These are phyloP conservation scores for Clavispora vitiphila DNA, from an alignment of 805 yeast species.

Conservation along the genomic window DNA sequence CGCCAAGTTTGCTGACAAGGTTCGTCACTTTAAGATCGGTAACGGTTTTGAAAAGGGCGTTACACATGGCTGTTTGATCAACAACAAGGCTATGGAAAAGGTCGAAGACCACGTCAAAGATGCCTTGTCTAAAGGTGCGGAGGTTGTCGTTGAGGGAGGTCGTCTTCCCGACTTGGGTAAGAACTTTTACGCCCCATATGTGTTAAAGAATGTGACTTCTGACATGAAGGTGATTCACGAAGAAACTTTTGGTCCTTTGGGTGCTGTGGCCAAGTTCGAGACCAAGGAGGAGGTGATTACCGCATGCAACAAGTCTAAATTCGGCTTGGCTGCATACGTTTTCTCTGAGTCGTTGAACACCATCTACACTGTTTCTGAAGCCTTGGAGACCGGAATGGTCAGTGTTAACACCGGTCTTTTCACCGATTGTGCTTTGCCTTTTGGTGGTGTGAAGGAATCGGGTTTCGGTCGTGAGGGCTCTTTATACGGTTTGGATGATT, in stretches of 20 bases:
- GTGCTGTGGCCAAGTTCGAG: slow-evolving; percentile 52
- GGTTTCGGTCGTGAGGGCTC: slow-evolving; percentile 84
- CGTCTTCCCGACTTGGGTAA: slow-evolving; percentile 45
- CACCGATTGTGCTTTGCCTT: slow-evolving; percentile 61
- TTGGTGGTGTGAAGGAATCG: slow-evolving; percentile 74
- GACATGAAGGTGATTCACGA: slow-evolving; percentile 48
- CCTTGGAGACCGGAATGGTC: slow-evolving; percentile 73
- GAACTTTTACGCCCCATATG: slow-evolving; percentile 51
- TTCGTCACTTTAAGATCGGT: slow-evolving; percentile 41
- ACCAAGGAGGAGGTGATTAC: slow-evolving; percentile 48
- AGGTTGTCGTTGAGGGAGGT: slow-evolving; percentile 48
- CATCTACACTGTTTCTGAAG: slow-evolving; percentile 52
- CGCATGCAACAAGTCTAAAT: slow-evolving; percentile 50
- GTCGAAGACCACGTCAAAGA: slow-evolving; percentile 51
- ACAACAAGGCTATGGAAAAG: slow-evolving; percentile 45
- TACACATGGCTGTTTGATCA: slow-evolving; percentile 57
- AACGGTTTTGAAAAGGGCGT: slow-evolving; percentile 48
- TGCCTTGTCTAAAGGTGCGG: slow-evolving; percentile 53
- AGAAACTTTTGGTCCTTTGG: slow-evolving; percentile 66
- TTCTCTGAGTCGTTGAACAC: slow-evolving; percentile 50
- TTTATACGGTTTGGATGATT: slow-evolving; percentile 70
- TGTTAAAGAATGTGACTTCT: slow-evolving; percentile 46
- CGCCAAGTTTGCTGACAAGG: slow-evolving; percentile 43
- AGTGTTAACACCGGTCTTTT: slow-evolving; percentile 75
- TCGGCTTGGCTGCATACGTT: slow-evolving; percentile 58